These are phyloP conservation scores for Xylariaceae sp. DNA, from an alignment of 2,329 filamentous ascomycete species.

Conservation along the genomic window DNA sequence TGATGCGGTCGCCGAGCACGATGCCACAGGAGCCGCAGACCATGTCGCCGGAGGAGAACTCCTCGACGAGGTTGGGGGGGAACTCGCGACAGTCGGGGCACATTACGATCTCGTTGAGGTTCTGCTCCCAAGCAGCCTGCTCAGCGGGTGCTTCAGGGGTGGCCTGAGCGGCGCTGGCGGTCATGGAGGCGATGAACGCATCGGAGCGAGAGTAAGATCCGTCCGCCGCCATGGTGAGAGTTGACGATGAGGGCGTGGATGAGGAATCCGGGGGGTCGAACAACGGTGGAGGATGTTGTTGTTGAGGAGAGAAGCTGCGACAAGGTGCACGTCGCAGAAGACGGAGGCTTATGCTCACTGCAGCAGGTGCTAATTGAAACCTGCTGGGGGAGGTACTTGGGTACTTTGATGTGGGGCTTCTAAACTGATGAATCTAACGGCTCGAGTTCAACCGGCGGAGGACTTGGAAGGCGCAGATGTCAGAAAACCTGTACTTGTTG, in stretches of 20 bases:
- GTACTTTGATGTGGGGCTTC: no score
- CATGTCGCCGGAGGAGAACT: slow-evolving; percentile 87
- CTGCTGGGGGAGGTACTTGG: no score
- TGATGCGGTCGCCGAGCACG: slow-evolving; percentile 84
- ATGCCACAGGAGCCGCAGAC: slow-evolving; percentile 90
- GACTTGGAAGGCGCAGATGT: no score
- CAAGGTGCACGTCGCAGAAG: no score
- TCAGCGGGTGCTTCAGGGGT: slow-evolving; percentile 22
- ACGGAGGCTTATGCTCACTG: no score
- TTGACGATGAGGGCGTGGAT: not conserved
- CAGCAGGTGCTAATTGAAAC: no score
- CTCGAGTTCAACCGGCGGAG: no score
- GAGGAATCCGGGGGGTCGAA: not conserved
- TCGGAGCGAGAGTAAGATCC: slow-evolving; percentile 15
- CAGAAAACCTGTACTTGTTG: no score
- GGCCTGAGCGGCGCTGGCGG: slow-evolving; percentile 17
- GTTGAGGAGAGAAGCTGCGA: not conserved
- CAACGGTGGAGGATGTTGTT: not conserved
- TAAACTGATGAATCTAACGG: no score
- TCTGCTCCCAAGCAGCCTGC: slow-evolving; percentile 61
- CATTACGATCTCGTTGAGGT: slow-evolving; percentile 79
- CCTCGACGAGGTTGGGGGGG: slow-evolving; percentile 90
- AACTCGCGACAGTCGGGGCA: slow-evolving; percentile 89
- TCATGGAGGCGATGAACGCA: slow-evolving; percentile 39
- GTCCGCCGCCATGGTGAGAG: slow-evolving; percentile 16